A percentile compares a stretch with the other conserved stretches of the same genome.
These are phyloP conservation scores for Rhizopogon salebrosus DNA, from an alignment of 768 basidiomycete species.

Conservation along the genomic window DNA sequence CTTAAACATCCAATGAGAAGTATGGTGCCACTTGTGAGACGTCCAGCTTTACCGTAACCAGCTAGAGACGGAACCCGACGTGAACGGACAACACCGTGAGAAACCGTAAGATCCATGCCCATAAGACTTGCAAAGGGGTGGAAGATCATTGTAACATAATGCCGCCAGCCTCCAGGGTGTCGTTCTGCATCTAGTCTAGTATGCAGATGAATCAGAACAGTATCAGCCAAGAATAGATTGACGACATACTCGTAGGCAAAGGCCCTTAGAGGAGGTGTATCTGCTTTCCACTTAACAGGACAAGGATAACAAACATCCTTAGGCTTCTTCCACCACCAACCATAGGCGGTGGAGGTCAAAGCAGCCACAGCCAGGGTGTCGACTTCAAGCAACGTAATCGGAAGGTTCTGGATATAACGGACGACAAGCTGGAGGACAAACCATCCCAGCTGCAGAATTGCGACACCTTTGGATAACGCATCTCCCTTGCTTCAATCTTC, in stretches of 20 bases:
- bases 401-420: no score
- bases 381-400: no score
- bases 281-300: background rate
- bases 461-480: no score
- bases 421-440: no score
- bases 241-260: no score
- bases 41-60: no score
- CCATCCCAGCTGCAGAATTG: slow-evolving; percentile 27
- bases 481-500: slow-evolving; percentile 27
- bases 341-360: no score
- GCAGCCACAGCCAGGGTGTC: no score
- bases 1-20: no score
- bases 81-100: background rate
- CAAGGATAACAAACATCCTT: slow-evolving; percentile 26
- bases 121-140: background rate
- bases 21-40: no score
- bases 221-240: no score
- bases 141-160: background rate
- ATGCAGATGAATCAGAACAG: background rate
- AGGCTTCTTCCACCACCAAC: no score
- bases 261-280: background rate
- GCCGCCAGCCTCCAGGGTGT: background rate
- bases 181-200: background rate
- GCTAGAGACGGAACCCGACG: background rate
- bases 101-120: background rate